Percentiles rank a stretch among this genome's conserved stretches.
Evolutionary conservation across 164 flowering plant genomes (phyloP).

Genomic region (Litsea cubeba): DNA sequence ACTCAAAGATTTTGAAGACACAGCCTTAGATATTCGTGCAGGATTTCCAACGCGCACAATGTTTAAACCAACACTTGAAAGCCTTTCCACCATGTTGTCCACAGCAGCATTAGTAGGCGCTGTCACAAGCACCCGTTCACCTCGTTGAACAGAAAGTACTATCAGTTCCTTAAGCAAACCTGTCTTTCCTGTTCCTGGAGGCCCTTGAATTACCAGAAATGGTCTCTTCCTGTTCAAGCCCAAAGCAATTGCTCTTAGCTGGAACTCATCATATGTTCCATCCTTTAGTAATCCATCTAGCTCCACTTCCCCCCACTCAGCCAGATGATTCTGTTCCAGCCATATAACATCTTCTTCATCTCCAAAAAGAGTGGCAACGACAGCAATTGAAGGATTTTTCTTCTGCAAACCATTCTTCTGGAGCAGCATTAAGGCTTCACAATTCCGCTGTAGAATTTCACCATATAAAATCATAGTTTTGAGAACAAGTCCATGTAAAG

Average conservation of each 20-base stretch:
- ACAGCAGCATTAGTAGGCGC: constrained; percentile 97
- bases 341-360: constrained; percentile 62
- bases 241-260: constrained; percentile 59
- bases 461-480: neutral
- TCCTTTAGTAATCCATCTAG: constrained; percentile 26
- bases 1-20: constrained; percentile 73
- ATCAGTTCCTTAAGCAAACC: constrained; percentile 73
- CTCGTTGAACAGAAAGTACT: constrained; percentile 59
- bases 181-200: constrained; percentile 94
- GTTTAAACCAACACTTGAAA: constrained; percentile 50
- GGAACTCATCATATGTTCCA: constrained; percentile 56
- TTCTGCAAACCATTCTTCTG: constrained; percentile 85
- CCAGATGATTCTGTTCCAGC: constrained; percentile 53
- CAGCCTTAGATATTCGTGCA: constrained; percentile 68
- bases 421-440: constrained; percentile 92
- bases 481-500: neutral
- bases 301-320: constrained; percentile 51
- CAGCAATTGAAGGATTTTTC: constrained; percentile 68
- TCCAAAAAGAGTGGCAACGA: constrained; percentile 79
- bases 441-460: constrained; percentile 59
- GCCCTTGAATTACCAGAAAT: constrained; percentile 67
- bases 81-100: constrained; percentile 91
- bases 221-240: constrained; percentile 84
- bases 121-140: constrained; percentile 88
- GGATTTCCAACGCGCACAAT: constrained; percentile 94